Evolutionary conservation across 495 filamentous ascomycete genomes (phyloP), one percentile per base, ranked within the genome.

Genomic region (Neurospora intermedia): DNA sequence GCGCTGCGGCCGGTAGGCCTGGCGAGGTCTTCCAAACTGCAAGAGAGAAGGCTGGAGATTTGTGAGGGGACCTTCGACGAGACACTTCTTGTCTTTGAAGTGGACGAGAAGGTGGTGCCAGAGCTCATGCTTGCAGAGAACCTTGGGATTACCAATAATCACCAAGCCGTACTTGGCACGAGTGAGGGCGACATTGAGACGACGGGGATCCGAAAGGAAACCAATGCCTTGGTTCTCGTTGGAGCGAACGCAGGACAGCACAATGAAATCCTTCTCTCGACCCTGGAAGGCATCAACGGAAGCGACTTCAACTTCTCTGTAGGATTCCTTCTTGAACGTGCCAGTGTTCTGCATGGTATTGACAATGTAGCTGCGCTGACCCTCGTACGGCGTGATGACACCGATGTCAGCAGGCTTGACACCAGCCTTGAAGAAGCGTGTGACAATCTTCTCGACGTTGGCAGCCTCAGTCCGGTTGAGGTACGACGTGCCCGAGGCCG

Each of bases 141-240:
- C 96, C 84, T 99, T 99, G 10, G 96, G 96, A 79, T 99, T 99
- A 69, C 96, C 96, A 20, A 99, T 90, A 74, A 99, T 97, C 66
- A 97, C 96, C 70, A 98, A 83, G 69, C 96, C 96, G 81, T 92
- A 99, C 82, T 97, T 97, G 48, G 96, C 96, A 80, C 96, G 93
- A 70, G 96, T 99, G 70, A 99, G 89, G 18, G 96, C 96, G n/a
- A 99, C 96, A 79, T 99, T 99, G 76, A 99, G 90, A 86, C 96
- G 96, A 75, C 96, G 93, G 59, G 96, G 96, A 77, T 99, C 96
- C 74, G 95, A 98, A 85, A 99, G 87, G 87, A 99, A 99, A 82
- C 96, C 96, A 78, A 99, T 98, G 75, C 96, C 96, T 83, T 99
- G 96, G 79, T 99, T 97, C 76, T 98, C 96, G 77, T 99, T 99